Evolutionary conservation across 2,329 filamentous ascomycete species (phyloP), one percentile per base, ranked within the genome.

Genomic region (Xylariaceae sp.): DNA sequence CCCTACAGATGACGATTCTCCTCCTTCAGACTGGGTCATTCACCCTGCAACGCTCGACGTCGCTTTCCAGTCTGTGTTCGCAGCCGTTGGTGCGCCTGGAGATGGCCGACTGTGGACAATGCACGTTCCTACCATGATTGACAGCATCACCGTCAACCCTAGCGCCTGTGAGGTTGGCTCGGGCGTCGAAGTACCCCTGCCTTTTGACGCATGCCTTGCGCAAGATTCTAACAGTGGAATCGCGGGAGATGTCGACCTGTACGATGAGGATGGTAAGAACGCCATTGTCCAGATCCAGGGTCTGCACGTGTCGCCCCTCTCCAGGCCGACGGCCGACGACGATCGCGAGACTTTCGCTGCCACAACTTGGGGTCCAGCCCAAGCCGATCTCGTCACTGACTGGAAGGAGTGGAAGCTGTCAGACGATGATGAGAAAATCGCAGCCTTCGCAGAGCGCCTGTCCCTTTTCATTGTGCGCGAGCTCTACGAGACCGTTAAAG

Each of bases 381-480:
- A 33, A 11, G 39, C 50, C 8, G 42, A 43, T 30, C 31, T 37
- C 6, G 39, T 45, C 4, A 34, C 39, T 3, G 28, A 35, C 29
- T 44, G 18, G 33, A 29, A 18, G 33, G 12, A 18, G 9, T 34
- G 9, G 17, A 15, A 15, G 4, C 13, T 36, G 16, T 22, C 37
- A 35, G 45, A 51, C 19, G 16, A 28, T 13, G 49, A 49, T 9
- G 33, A 40, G 13, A 32, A 41, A 22, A 7, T 54, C 13, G 41
- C 42, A 4, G 32, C 29, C 13, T 43, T 43, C 6, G 44, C 42
- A n/a, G 54, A 57, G 38, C 43, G 54, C 2, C 39, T 58, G 16
- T 46, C 49, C 2, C 44, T 49, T 24, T 55, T 41, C 44, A 59
- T 57, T 31, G 16, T 56, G 3, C 45, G 45, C n/a, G 43, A 46